Conservation (phyloP, 495 filamentous ascomycete genomes). For the Geoglossum glabrum region DNA sequence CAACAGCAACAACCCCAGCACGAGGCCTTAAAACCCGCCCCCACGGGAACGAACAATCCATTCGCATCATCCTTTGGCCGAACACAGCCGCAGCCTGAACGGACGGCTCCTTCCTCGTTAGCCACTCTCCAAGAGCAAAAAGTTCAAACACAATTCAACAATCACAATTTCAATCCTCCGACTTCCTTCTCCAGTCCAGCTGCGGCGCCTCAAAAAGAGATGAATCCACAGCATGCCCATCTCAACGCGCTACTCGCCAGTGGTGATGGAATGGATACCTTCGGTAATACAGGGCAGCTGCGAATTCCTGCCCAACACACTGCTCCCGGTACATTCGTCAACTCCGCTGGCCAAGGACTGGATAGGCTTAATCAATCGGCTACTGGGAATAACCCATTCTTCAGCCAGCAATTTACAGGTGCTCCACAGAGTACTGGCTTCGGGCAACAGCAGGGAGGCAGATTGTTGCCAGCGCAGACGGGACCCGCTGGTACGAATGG, state of each 20-base stretch:
- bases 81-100: neutral
- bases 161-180: slow-evolving; percentile 19
- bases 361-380: slow-evolving; percentile 46
- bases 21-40: neutral
- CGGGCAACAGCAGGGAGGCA: slow-evolving; percentile 4
- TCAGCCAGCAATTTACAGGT: slow-evolving; percentile 61
- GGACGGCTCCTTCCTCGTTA: neutral
- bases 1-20: slow-evolving; percentile 16
- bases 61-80: slow-evolving; percentile 8
- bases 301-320: slow-evolving; percentile 96
- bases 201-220: slow-evolving; percentile 20
- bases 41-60: slow-evolving; percentile 8
- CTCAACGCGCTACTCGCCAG: slow-evolving; percentile 75
- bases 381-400: slow-evolving; percentile 78
- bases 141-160: slow-evolving; percentile 20
- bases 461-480: slow-evolving; percentile 54
- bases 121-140: slow-evolving; percentile 17
- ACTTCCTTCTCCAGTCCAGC: slow-evolving; percentile 12
- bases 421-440: slow-evolving; percentile 36
- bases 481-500: slow-evolving; percentile 43
- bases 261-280: slow-evolving; percentile 90
- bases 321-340: slow-evolving; percentile 90
- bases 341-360: slow-evolving; percentile 66
- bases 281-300: slow-evolving; percentile 83
- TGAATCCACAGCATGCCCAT: slow-evolving; percentile 60